Conservation (phyloP, 1,284 basidiomycete species). For the Papiliotrema nemorosa region DNA sequence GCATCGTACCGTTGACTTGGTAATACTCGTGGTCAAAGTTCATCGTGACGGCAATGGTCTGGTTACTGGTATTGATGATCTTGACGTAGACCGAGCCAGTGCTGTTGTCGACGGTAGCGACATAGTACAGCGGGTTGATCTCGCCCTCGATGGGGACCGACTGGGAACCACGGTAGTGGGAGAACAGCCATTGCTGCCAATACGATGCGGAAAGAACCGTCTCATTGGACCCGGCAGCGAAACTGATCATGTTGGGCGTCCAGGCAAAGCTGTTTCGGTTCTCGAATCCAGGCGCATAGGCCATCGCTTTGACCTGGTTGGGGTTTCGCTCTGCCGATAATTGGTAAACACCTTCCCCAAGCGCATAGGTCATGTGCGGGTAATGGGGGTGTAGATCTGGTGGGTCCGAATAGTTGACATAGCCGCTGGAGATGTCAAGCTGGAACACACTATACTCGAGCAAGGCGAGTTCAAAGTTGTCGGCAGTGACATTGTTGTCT, state of each 20-base stretch:
- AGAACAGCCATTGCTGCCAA: conserved; percentile 8
- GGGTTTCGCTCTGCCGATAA: conserved; percentile 5
- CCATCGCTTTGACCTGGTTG: background rate
- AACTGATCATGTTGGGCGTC: conserved; percentile 9
- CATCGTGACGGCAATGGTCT: conserved; percentile 4
- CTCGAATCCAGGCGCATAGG: conserved; percentile 4
- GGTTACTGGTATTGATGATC: conserved; percentile 10
- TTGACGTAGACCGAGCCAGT: conserved; percentile 8
- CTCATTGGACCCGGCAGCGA: conserved; percentile 1
- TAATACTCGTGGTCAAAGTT: conserved; percentile 3
- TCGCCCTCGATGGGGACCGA: conserved; percentile 3
- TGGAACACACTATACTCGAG: conserved; percentile 8
- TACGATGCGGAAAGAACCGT: conserved; percentile 5
- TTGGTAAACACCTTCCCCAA: conserved; percentile 4
- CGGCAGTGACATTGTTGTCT: background rate
- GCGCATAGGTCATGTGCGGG: conserved; percentile 3
- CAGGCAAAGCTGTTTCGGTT: conserved; percentile 6
- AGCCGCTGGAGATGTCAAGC: conserved; percentile 2
- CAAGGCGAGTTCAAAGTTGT: background rate
- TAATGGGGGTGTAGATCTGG: conserved; percentile 1
- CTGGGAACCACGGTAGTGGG: conserved; percentile 1
- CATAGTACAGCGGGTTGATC: conserved; percentile 6
- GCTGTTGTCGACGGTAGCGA: conserved; percentile 1
- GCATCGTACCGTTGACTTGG: conserved; percentile 3
- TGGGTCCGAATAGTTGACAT: conserved; percentile 8